Percentiles rank a stretch among this genome's conserved stretches.
Evolutionary conservation across 495 filamentous ascomycete genomes (phyloP).

Genomic region (Penicillium tannophilum): DNA sequence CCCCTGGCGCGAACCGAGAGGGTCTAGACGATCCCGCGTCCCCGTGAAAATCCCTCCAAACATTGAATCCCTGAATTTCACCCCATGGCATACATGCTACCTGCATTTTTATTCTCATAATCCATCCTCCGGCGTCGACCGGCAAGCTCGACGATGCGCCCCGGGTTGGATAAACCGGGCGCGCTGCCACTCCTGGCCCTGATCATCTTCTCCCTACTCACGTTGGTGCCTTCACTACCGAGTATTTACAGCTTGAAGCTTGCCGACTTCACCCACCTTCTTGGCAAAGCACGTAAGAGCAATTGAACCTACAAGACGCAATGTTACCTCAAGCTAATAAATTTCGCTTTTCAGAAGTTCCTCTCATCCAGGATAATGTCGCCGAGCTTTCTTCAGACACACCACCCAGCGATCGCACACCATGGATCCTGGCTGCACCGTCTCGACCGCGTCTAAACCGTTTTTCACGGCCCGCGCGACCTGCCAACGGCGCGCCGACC

Average conservation of each 20-base stretch:
- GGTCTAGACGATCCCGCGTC: conserved; percentile 4
- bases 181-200: conserved; percentile 44
- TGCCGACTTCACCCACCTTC: conserved; percentile 33
- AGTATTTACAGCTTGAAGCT: conserved; percentile 35
- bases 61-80: not conserved
- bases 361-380: conserved; percentile 27
- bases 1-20: conserved; percentile 1
- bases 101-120: not conserved
- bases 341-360: conserved; percentile 17
- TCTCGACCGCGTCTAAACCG: conserved; percentile 21
- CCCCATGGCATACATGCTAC: conserved; percentile 23
- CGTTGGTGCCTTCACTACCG: conserved; percentile 39
- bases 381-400: conserved; percentile 13
- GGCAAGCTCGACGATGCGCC: conserved; percentile 39
- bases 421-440: conserved; percentile 18
- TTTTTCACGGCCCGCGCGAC: conserved; percentile 13
- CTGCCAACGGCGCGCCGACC: conserved; percentile 11
- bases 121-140: not conserved
- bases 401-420: conserved; percentile 15
- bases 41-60: conserved; percentile 4
- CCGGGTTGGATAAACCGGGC: conserved; percentile 41
- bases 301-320: not conserved
- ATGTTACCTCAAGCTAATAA: not conserved
- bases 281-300: conserved; percentile 33
- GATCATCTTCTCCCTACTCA: conserved; percentile 41